Evolutionary conservation across 345 rosid species (phyloP).

Genomic region (Gossypium australe): DNA sequence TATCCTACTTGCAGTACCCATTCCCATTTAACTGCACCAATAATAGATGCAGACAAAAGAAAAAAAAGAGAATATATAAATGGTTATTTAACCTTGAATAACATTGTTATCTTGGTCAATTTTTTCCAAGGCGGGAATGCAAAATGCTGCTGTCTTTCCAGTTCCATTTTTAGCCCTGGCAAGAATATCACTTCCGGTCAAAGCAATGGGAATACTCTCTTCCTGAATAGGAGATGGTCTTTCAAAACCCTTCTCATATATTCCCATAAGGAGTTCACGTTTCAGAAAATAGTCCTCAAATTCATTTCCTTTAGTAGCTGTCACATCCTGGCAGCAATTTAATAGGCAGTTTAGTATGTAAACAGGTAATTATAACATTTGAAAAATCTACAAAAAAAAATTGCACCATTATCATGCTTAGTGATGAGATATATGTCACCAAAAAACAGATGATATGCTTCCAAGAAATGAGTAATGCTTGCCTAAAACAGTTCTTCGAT

Average conservation of each 20-base stretch:
- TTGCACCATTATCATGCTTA: neutral
- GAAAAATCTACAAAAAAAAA: neutral
- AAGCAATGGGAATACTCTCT: constrained; percentile 99
- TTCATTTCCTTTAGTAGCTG: constrained; percentile 98
- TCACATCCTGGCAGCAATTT: constrained; percentile 71
- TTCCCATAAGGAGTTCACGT: constrained; percentile 92
- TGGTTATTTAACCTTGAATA: constrained; percentile 70
- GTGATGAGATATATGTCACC: neutral
- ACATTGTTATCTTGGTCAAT: constrained; percentile 89
- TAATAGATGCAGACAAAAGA: neutral
- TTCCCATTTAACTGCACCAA: neutral
- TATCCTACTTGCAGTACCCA: neutral
- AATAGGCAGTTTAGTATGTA: neutral
- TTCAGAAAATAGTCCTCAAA: constrained; percentile 98
- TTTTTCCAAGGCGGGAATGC: constrained; percentile 94
- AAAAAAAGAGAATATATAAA: neutral
- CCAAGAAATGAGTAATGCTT: neutral
- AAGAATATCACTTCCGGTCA: constrained; percentile 97
- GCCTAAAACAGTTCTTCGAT: neutral
- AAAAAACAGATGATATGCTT: neutral
- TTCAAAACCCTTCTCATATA: constrained; percentile 98
- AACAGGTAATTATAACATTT: neutral
- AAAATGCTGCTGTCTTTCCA: constrained; percentile 98
- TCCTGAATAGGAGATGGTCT: constrained; percentile 99
- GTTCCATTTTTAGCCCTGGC: constrained; percentile 99